Evolutionary conservation across 2,329 filamentous ascomycete genomes (phyloP).

Genomic region (Pyricularia sp.): DNA sequence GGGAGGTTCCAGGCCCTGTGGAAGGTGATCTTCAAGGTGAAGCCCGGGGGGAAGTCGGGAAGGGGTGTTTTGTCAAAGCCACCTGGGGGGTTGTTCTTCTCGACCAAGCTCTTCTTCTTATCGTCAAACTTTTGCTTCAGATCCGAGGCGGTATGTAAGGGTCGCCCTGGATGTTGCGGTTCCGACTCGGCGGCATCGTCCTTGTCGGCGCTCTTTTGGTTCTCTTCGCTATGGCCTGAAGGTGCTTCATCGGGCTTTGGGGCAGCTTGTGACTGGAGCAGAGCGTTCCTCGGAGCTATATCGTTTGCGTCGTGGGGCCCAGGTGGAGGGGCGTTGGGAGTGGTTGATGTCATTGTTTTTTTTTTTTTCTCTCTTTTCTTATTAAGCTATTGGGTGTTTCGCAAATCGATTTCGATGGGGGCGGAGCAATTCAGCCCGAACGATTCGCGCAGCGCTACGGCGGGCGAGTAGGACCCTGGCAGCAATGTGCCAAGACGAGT

Average conservation of each 20-base stretch:
- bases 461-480: neutral
- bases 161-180: neutral
- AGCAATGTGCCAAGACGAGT: neutral
- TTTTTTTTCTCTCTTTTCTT: neutral
- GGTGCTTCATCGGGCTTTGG: neutral
- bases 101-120: constrained; percentile 5
- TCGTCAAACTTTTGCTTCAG: constrained; percentile 5
- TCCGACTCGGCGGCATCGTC: neutral
- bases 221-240: neutral
- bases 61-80: constrained; percentile 47
- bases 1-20: constrained; percentile 71
- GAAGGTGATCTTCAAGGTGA: constrained; percentile 75
- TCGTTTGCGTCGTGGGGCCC: neutral
- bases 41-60: constrained; percentile 61
- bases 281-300: neutral
- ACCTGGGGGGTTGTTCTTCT: constrained; percentile 8
- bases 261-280: neutral
- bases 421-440: neutral
- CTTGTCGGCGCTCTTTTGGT: neutral
- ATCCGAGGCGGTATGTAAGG: neutral
- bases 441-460: neutral
- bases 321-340: neutral
- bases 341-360: neutral
- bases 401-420: neutral
- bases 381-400: neutral